These are phyloP conservation scores for Carnegiea gigantea DNA, from an alignment of 179 eudicot species.

Conservation along the genomic window DNA sequence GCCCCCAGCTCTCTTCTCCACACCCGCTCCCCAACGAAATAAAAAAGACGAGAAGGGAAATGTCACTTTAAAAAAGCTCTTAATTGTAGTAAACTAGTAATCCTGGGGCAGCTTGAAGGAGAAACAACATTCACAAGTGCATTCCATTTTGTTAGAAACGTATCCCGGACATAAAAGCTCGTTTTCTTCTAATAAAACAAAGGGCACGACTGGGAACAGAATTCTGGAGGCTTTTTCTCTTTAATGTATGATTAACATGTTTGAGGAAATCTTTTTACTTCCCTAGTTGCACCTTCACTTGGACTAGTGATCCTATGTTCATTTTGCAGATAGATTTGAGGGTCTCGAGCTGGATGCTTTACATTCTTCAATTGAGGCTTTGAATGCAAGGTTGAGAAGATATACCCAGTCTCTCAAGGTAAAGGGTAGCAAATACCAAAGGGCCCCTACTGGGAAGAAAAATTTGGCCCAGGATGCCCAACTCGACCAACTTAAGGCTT, in stretches of 20 bases:
- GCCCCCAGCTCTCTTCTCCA: too few relatives aligned
- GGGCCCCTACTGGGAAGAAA: slow-evolving; percentile 37
- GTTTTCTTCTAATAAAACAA: too few relatives aligned
- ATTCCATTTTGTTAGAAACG: too few relatives aligned
- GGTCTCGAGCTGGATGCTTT: slow-evolving; percentile 81
- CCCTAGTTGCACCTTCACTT: neutral
- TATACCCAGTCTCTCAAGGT: slow-evolving; percentile 39
- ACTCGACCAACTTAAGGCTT: slow-evolving; percentile 59
- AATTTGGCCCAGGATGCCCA: slow-evolving; percentile 45
- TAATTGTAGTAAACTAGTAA: too few relatives aligned
- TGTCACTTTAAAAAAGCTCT: too few relatives aligned
- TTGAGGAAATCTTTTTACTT: neutral
- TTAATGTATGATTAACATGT: neutral
- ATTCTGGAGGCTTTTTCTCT: neutral
- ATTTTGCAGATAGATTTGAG: slow-evolving; percentile 65
- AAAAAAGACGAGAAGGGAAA: too few relatives aligned
- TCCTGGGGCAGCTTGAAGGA: too few relatives aligned
- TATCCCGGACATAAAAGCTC: too few relatives aligned
- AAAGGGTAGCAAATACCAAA: slow-evolving; percentile 38
- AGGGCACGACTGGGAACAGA: neutral
- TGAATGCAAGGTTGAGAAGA: slow-evolving; percentile 71
- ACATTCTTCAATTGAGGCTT: slow-evolving; percentile 71
- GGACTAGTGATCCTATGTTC: slow-evolving; percentile 13
- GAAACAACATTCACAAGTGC: too few relatives aligned
- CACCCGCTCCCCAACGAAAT: too few relatives aligned